These are phyloP conservation scores for Schwanniomyces occidentalis DNA, from an alignment of 805 yeast genomes.

Conservation along the genomic window DNA sequence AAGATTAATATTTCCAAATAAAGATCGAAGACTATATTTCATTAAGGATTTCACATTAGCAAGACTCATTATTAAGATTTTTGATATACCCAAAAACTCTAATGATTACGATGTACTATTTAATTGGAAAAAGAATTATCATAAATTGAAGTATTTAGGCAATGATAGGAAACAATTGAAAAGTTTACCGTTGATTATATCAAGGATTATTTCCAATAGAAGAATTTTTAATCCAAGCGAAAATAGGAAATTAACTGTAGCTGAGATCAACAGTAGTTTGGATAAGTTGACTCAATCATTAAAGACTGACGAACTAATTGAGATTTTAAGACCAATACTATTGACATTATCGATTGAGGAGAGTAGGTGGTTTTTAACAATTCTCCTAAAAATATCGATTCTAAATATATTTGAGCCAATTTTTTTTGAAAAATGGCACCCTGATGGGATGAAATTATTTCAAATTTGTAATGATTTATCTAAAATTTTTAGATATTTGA, in stretches of 20 bases:
- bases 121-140: slow-evolving; percentile 39
- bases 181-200: slow-evolving; percentile 49
- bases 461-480: slow-evolving; percentile 66
- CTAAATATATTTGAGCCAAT: slow-evolving; percentile 61
- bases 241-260: slow-evolving; percentile 19
- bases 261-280: slow-evolving; percentile 29
- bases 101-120: slow-evolving; percentile 50
- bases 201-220: slow-evolving; percentile 51
- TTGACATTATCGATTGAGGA: slow-evolving; percentile 60
- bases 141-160: slow-evolving; percentile 45
- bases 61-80: slow-evolving; percentile 43
- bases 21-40: slow-evolving; percentile 62
- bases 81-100: slow-evolving; percentile 60
- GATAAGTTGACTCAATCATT: slow-evolving; percentile 27
- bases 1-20: slow-evolving; percentile 59
- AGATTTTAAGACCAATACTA: slow-evolving; percentile 50
- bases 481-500: slow-evolving; percentile 54
- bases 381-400: slow-evolving; percentile 59
- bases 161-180: slow-evolving; percentile 46
- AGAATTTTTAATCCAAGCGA: slow-evolving; percentile 44
- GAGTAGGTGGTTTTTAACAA: slow-evolving; percentile 65
- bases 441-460: slow-evolving; percentile 67
- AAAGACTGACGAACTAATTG: slow-evolving; percentile 37
- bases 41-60: slow-evolving; percentile 66
- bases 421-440: slow-evolving; percentile 69